Evolutionary conservation across 164 flowering plant genomes (phyloP).

Genomic region (Stephania japonica): DNA sequence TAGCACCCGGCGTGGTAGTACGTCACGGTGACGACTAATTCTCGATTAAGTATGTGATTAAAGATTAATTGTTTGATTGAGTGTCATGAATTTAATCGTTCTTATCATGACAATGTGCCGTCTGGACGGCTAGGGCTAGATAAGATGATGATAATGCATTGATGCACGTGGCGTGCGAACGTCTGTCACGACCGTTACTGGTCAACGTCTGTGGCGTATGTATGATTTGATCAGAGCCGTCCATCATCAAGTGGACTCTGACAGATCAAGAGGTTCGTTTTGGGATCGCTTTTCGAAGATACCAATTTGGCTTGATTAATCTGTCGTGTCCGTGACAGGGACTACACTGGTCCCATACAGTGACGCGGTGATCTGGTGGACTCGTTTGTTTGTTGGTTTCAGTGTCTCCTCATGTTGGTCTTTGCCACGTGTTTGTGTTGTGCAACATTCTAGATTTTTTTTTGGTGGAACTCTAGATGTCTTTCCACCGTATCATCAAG

Average conservation of each 20-base stretch:
- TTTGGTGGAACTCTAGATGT: too few species aligned
- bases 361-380: not conserved
- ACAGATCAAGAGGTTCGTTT: not conserved
- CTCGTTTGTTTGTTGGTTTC: not conserved
- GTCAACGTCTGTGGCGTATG: not conserved
- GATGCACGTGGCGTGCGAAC: not conserved
- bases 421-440: not conserved
- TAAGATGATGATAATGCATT: not conserved
- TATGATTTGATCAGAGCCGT: not conserved
- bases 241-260: slow-evolving; percentile 2
- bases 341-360: not conserved
- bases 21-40: not conserved
- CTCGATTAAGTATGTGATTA: not conserved
- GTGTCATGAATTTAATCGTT: not conserved
- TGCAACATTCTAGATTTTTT: too few species aligned
- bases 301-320: not conserved
- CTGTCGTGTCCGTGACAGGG: not conserved
- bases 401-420: not conserved
- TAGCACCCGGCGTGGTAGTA: not conserved
- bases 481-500: too few species aligned
- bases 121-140: not conserved
- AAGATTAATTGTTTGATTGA: not conserved
- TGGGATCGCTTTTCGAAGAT: not conserved
- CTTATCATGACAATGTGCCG: not conserved
- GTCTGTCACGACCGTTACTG: not conserved